Conservation (phyloP, 2,329 filamentous ascomycete species). For the Aspergillus jensenii region DNA sequence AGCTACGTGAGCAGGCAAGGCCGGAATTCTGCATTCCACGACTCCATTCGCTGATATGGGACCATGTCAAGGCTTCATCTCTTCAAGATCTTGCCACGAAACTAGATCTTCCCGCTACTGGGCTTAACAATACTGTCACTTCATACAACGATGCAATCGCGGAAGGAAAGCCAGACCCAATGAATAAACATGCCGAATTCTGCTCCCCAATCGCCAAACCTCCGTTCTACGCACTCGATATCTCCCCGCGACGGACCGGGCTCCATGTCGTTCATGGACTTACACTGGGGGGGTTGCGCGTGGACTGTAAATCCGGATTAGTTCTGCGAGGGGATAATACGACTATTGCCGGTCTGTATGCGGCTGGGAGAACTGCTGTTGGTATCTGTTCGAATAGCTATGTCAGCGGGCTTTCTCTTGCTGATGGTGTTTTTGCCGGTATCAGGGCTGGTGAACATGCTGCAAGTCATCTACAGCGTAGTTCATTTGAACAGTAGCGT, state of each 20-base stretch:
- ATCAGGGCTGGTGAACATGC: neutral
- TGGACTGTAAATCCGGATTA: neutral
- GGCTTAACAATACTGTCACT: neutral
- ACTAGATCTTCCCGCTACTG: neutral
- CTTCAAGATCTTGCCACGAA: neutral
- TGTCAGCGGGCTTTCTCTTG: neutral
- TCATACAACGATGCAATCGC: neutral
- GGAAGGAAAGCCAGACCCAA: neutral
- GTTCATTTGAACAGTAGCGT: too few species aligned
- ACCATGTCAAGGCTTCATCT: neutral
- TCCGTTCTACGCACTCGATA: neutral
- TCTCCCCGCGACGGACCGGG: neutral
- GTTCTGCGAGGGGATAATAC: neutral
- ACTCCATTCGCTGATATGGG: neutral
- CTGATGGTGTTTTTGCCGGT: neutral
- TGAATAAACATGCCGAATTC: neutral
- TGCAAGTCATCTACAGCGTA: too few species aligned
- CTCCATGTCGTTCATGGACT: neutral
- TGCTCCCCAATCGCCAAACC: neutral
- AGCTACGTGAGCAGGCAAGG: neutral
- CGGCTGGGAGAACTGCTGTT: neutral
- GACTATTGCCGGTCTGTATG: neutral
- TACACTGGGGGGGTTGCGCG: neutral
- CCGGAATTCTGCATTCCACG: neutral
- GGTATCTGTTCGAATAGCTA: constrained; percentile 1